These are phyloP conservation scores for Phytophthora citricola DNA, from an alignment of 352 stramenopile species.

Conservation along the genomic window DNA sequence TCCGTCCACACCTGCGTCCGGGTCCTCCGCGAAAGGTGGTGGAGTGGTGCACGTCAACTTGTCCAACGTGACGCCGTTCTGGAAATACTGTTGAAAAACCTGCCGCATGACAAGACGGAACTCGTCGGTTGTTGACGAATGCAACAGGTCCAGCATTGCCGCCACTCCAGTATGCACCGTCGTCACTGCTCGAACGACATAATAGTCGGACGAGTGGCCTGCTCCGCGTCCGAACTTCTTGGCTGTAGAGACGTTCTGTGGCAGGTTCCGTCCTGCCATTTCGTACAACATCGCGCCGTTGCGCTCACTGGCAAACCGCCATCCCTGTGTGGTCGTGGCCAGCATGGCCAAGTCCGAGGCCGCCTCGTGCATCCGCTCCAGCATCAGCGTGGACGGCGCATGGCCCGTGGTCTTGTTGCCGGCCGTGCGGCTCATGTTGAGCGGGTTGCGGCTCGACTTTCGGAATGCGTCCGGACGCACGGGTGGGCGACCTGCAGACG, in stretches of 20 bases:
- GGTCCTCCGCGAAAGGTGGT: conserved; percentile 50
- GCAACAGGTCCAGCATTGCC: conserved; percentile 54
- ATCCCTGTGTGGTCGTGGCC: conserved; percentile 49
- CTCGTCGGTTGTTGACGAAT: conserved; percentile 49
- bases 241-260: conserved; percentile 46
- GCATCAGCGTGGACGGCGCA: conserved; percentile 64
- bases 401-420: conserved; percentile 55
- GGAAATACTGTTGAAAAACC: conserved; percentile 65
- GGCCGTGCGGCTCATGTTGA: conserved; percentile 59
- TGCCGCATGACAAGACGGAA: conserved; percentile 65
- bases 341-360: conserved; percentile 62
- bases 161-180: conserved; percentile 57
- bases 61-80: conserved; percentile 61
- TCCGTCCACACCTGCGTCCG: conserved; percentile 30
- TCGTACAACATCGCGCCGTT: conserved; percentile 68
- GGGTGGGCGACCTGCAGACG: conserved; percentile 8
- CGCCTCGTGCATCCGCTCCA: conserved; percentile 67
- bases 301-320: conserved; percentile 60
- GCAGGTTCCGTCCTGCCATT: conserved; percentile 58
- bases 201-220: conserved; percentile 65
- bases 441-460: conserved; percentile 48
- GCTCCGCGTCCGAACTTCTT: conserved; percentile 55
- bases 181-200: conserved; percentile 68
- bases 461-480: conserved; percentile 37
- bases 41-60: conserved; percentile 67